Percentiles rank a stretch among this genome's conserved stretches.
Evolutionary conservation across 208 protist species (phyloP).

Genomic region (Leishmania arabica): DNA sequence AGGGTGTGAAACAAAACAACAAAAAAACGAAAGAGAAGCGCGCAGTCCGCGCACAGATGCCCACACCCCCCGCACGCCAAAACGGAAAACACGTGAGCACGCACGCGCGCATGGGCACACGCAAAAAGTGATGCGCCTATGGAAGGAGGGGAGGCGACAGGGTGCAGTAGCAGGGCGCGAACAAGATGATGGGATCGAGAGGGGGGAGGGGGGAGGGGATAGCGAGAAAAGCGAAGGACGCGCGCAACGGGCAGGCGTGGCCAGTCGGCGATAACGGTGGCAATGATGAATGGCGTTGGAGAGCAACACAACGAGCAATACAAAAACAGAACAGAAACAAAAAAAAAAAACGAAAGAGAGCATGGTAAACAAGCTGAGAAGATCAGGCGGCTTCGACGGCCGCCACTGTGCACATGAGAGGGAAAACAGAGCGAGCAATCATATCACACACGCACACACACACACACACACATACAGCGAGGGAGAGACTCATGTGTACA

Average conservation of each 20-base stretch:
- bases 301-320: not conserved
- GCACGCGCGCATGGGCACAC: not conserved
- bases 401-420: not conserved
- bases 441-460: too few relatives aligned
- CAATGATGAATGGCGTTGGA: not conserved
- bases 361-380: not conserved
- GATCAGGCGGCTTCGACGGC: not conserved
- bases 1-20: not conserved
- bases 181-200: not conserved
- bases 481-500: too few relatives aligned
- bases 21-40: not conserved
- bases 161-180: not conserved
- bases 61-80: too few relatives aligned
- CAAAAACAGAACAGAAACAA: not conserved
- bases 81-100: too few relatives aligned
- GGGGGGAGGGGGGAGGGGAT: not conserved
- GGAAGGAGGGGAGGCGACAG: not conserved
- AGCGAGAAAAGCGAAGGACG: not conserved
- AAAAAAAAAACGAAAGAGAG: not conserved
- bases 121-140: not conserved
- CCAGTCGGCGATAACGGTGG: not conserved
- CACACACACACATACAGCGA: too few relatives aligned
- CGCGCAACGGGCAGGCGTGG: not conserved
- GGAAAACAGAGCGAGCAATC: not conserved
- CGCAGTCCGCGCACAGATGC: too few relatives aligned